Evolutionary conservation across 805 yeast species (phyloP).

Genomic region (Suhomyces vadensis): DNA sequence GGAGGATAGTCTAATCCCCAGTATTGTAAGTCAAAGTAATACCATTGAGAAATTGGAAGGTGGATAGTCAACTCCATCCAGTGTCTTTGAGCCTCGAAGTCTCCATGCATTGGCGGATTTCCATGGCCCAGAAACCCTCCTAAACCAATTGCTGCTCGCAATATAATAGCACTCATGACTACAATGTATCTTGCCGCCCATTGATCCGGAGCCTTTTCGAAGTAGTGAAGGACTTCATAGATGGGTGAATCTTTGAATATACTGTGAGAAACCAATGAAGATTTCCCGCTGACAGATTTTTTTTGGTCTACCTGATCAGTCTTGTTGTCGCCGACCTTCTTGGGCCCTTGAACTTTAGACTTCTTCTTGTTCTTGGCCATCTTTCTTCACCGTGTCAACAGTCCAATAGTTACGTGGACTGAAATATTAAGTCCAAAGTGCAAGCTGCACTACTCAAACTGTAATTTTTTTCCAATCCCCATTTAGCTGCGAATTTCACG

Average conservation of each 20-base stretch:
- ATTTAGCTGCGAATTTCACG: conserved; percentile 3
- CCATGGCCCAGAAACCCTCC: conserved; percentile 82
- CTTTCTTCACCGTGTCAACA: background rate
- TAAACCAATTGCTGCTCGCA: conserved; percentile 82
- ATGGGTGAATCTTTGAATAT: conserved; percentile 62
- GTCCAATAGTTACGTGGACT: background rate
- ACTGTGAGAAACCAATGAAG: conserved; percentile 7
- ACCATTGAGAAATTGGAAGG: conserved; percentile 78
- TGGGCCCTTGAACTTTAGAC: conserved; percentile 7
- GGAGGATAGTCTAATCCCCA: conserved; percentile 99
- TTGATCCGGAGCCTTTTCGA: conserved; percentile 79
- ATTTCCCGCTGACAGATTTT: background rate
- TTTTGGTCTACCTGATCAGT: background rate
- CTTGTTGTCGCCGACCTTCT: background rate
- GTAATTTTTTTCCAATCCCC: too few species aligned
- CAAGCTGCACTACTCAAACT: background rate
- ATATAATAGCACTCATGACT: conserved; percentile 67
- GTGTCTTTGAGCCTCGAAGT: conserved; percentile 97
- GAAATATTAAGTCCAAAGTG: background rate
- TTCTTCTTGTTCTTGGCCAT: conserved; percentile 15
- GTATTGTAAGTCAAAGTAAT: conserved; percentile 81
- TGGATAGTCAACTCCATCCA: conserved; percentile 92
- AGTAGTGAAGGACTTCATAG: conserved; percentile 74
- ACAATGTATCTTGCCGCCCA: conserved; percentile 87
- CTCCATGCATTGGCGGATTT: conserved; percentile 84